Conservation (phyloP, 768 basidiomycete species). For the Boletus barrowsii region DNA sequence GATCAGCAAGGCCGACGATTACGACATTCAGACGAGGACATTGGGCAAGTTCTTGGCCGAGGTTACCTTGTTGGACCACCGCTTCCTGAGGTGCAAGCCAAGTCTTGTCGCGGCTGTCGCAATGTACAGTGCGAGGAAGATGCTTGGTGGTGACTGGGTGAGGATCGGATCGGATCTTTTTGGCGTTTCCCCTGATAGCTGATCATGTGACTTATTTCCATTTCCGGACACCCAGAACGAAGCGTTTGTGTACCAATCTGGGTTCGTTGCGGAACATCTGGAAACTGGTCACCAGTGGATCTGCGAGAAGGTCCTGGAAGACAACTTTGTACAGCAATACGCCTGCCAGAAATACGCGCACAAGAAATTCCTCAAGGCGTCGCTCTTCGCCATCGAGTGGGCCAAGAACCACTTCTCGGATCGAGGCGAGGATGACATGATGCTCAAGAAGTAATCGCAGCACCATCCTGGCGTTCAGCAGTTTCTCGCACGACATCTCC, state of each 20-base stretch:
- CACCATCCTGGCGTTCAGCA: constrained; percentile 13
- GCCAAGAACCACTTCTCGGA: constrained; percentile 47
- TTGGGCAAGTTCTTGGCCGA: constrained; percentile 97
- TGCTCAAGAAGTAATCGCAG: constrained; percentile 30
- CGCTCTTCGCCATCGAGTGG: constrained; percentile 74
- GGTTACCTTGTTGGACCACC: constrained; percentile 88
- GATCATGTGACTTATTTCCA: constrained; percentile 35
- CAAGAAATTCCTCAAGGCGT: constrained; percentile 97
- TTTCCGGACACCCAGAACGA: constrained; percentile 60
- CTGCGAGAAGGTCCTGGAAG: constrained; percentile 76
- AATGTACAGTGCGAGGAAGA: constrained; percentile 93
- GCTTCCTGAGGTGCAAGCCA: constrained; percentile 91
- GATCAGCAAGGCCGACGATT: constrained; percentile 98
- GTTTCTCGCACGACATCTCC: constrained; percentile 22
- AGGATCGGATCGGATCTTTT: constrained; percentile 37
- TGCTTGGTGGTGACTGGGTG: constrained; percentile 97
- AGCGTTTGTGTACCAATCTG: constrained; percentile 89
- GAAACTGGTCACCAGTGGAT: constrained; percentile 77
- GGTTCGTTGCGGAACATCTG: constrained; percentile 86
- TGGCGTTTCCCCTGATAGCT: not conserved
- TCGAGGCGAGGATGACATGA: constrained; percentile 30
- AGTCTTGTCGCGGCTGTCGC: constrained; percentile 92
- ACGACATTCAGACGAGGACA: constrained; percentile 96
- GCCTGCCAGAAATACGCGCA: constrained; percentile 95
- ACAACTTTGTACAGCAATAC: constrained; percentile 78